Evolutionary conservation across 768 basidiomycete species (phyloP).

Genomic region (Dendrothele bispora): DNA sequence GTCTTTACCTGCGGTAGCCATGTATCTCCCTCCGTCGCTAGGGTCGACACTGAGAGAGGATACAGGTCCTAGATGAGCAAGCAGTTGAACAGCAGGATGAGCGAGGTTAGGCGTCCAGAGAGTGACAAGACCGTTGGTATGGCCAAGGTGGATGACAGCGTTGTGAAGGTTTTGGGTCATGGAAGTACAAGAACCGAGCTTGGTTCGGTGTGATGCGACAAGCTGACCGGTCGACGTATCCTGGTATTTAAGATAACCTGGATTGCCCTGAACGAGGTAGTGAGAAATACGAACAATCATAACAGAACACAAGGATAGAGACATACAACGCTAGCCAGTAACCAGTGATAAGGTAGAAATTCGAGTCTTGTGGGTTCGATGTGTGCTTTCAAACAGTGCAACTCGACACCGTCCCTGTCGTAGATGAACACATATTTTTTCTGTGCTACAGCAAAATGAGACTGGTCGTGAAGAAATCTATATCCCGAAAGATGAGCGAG

Average conservation of each 20-base stretch:
- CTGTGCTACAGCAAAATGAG: slow-evolving; percentile 93
- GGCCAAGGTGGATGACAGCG: slow-evolving; percentile 92
- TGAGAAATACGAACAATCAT: not conserved
- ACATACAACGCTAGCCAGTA: slow-evolving; percentile 81
- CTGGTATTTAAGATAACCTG: slow-evolving; percentile 94
- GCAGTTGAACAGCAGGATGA: slow-evolving; percentile 86
- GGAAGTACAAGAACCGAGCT: slow-evolving; percentile 78
- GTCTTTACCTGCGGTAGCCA: slow-evolving; percentile 89
- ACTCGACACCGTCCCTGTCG: slow-evolving; percentile 89
- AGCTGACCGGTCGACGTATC: slow-evolving; percentile 93
- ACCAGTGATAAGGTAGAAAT: slow-evolving; percentile 94
- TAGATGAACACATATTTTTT: slow-evolving; percentile 97
- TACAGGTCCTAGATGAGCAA: slow-evolving; percentile 90
- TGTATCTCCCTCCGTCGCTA: slow-evolving; percentile 82
- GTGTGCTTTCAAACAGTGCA: slow-evolving; percentile 81
- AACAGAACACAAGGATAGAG: not conserved
- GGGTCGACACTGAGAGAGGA: slow-evolving; percentile 81
- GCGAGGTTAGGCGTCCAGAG: slow-evolving; percentile 96
- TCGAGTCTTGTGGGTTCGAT: slow-evolving; percentile 89
- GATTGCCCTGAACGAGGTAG: slow-evolving; percentile 64
- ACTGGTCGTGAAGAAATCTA: slow-evolving; percentile 91
- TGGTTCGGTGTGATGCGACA: slow-evolving; percentile 85
- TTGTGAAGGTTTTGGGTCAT: slow-evolving; percentile 93
- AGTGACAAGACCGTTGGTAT: slow-evolving; percentile 93
- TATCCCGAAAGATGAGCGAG: slow-evolving; percentile 1